phyloP scores from a whole-genome alignment of 2,329 filamentous ascomycete genomes.

The Clonostachys solani region DNA sequence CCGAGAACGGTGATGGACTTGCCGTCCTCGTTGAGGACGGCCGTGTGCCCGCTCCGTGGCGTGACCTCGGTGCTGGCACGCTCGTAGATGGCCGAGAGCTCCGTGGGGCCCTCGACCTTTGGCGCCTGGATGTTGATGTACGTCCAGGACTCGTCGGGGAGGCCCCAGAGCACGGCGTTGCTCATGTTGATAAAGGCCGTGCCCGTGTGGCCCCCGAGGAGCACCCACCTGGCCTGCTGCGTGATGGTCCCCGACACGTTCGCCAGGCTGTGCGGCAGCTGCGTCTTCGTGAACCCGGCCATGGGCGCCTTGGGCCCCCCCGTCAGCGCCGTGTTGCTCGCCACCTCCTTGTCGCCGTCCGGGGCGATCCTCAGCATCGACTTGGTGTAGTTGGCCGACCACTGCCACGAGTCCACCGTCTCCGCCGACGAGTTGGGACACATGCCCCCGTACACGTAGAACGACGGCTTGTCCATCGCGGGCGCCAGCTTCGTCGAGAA shows the following conservation, averaged over 20 bases:
- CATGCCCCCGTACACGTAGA: conserved; percentile 89
- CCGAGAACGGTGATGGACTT: conserved; percentile 74
- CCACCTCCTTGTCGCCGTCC: conserved; percentile 21
- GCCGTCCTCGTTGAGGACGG: conserved; percentile 76
- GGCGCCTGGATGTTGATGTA: conserved; percentile 64
- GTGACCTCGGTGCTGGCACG: conserved; percentile 44
- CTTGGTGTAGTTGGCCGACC: conserved; percentile 73
- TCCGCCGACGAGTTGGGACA: conserved; percentile 48
- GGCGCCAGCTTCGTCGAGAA: conserved; percentile 62
- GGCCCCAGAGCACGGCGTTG: conserved; percentile 78
- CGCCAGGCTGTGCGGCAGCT: conserved; percentile 64
- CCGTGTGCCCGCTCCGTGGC: conserved; percentile 84
- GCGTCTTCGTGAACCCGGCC: conserved; percentile 82
- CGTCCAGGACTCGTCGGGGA: conserved; percentile 83
- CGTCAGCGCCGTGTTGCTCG: conserved; percentile 29
- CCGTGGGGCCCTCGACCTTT: conserved; percentile 25
- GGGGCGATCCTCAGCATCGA: conserved; percentile 67
- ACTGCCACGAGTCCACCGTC: conserved; percentile 53
- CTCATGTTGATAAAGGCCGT: conserved; percentile 92
- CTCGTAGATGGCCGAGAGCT: background rate
- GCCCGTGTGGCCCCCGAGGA: conserved; percentile 82
- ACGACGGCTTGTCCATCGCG: conserved; percentile 43
- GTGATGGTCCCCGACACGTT: conserved; percentile 62
- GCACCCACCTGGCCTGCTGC: conserved; percentile 72
- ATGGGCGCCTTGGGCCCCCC: conserved; percentile 69